Conservation (phyloP, 1,284 basidiomycete species). For the Puccinia coronata region DNA sequence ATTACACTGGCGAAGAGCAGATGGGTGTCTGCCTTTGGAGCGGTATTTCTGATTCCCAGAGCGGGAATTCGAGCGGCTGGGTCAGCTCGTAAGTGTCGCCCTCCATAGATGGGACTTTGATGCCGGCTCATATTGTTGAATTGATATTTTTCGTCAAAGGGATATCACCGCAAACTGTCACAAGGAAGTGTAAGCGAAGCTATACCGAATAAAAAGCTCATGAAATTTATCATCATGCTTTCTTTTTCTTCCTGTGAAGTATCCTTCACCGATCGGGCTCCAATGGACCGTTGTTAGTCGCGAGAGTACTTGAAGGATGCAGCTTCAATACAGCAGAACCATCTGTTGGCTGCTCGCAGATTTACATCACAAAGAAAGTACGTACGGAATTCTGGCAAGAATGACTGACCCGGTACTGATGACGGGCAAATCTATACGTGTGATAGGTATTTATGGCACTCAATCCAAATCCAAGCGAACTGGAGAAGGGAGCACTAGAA, state of each 20-base stretch:
- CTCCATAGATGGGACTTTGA: not conserved
- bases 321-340: conserved; percentile 15
- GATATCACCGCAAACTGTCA: conserved; percentile 4
- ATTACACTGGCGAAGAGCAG: conserved; percentile 11
- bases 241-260: not conserved
- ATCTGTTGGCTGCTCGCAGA: conserved; percentile 20
- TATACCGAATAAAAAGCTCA: not conserved
- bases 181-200: conserved; percentile 19
- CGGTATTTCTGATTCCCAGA: not conserved
- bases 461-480: conserved; percentile 6
- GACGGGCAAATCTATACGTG: no score
- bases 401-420: not conserved
- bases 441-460: conserved; percentile 20
- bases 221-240: not conserved
- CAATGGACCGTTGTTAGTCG: not conserved
- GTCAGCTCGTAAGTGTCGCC: not conserved
- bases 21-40: conserved; percentile 41
- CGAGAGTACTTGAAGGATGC: conserved; percentile 18
- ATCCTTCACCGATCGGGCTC: conserved; percentile 3
- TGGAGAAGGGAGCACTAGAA: conserved; percentile 15
- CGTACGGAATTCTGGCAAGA: not conserved
- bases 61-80: not conserved
- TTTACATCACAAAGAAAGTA: conserved; percentile 34
- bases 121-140: not conserved
- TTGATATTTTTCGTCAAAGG: not conserved